phyloP scores from a whole-genome alignment of 208 protist genomes.

The Zelonia costaricensis region DNA sequence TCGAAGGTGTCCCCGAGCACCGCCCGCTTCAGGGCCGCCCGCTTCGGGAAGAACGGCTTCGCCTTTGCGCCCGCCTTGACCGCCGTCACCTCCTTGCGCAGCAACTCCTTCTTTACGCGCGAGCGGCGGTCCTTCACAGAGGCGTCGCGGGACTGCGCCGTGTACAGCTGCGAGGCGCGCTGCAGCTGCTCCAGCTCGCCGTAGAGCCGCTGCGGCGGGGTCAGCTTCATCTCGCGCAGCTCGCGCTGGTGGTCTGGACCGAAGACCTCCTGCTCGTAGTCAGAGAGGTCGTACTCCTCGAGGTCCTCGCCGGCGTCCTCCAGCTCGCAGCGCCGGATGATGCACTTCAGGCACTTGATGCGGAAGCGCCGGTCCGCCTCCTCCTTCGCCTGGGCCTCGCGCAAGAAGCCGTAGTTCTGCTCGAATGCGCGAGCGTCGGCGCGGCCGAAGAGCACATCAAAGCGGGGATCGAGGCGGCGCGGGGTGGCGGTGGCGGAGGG shows the following conservation, averaged over 20 bases:
- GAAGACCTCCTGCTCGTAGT: conserved; percentile 76
- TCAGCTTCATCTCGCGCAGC: conserved; percentile 51
- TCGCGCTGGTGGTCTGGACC: conserved; percentile 71
- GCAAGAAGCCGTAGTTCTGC: conserved; percentile 83
- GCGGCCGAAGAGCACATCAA: conserved; percentile 64
- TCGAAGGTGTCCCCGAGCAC: conserved; percentile 76
- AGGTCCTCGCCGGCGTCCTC: conserved; percentile 70
- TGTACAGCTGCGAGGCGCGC: conserved; percentile 70
- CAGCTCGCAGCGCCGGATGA: conserved; percentile 67
- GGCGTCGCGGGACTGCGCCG: conserved; percentile 39
- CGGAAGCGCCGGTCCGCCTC: conserved; percentile 61
- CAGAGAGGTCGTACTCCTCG: conserved; percentile 84
- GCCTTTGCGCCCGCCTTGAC: conserved; percentile 75
- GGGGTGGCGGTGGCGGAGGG: not conserved
- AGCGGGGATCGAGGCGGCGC: conserved; percentile 69
- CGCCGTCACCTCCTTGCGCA: conserved; percentile 71
- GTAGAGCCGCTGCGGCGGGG: conserved; percentile 48
- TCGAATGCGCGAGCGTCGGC: conserved; percentile 58
- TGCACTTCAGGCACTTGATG: conserved; percentile 67
- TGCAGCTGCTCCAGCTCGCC: conserved; percentile 67
- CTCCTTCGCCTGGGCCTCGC: conserved; percentile 71
- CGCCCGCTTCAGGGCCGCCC: conserved; percentile 68
- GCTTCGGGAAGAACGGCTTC: conserved; percentile 81
- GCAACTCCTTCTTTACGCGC: conserved; percentile 46
- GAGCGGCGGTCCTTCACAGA: conserved; percentile 42